Base-by-base conservation (phyloP, 495 filamentous ascomycete genomes). In the Cercophora scortea region DNA sequence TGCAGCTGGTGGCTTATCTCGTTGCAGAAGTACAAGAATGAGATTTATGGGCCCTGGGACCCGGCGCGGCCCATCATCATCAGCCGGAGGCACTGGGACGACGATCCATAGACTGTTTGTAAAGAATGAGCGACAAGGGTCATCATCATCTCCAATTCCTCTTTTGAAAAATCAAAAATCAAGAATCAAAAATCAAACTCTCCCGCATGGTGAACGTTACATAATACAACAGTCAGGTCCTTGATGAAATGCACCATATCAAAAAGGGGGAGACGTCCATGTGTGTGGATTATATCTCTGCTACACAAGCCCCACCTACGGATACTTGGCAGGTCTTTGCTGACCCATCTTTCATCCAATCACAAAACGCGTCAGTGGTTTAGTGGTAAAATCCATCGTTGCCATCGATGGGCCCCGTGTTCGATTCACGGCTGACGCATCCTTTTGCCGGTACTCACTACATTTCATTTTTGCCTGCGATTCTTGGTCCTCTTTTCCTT, bases 1-100 rank as follows among this genome's bases (percentile, higher is more conserved):
- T 96, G 91, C 64, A 92, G 87, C 59, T 96, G 90, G 92, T 97
- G 94, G 94, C 71, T 98, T 52, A 97, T 98, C 63, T 87, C 88
- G 44, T 69, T 98, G 66, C 93, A 98, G 70, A 91, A 92, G 73
- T 98, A 96, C 69, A 98, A 98, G 78, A 97, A 97, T 70, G 93
- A 96, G 66, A 96, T 98, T 51, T 88, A 89, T 61, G 93, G 93
- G 33, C 93, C 93, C 4, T 98, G 93, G 93, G 93, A 98, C 75
- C 90, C 94, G 15, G 93, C 93, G 3, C 76, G 92, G 61, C 93
- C 93, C 7, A 84, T 97, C 47, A 84, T 87, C 48, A 75, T 76
- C 39, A 76, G 71, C 47, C 62, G 74, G 39, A 64, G 71, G 60
- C 67, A 73, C 53, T 75, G 71, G 71, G 73, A 76, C 45, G 73